Evolutionary conservation across 495 filamentous ascomycete species (phyloP), one percentile per base, ranked within the genome.

Genomic region (Opeltia flavorubescens): DNA sequence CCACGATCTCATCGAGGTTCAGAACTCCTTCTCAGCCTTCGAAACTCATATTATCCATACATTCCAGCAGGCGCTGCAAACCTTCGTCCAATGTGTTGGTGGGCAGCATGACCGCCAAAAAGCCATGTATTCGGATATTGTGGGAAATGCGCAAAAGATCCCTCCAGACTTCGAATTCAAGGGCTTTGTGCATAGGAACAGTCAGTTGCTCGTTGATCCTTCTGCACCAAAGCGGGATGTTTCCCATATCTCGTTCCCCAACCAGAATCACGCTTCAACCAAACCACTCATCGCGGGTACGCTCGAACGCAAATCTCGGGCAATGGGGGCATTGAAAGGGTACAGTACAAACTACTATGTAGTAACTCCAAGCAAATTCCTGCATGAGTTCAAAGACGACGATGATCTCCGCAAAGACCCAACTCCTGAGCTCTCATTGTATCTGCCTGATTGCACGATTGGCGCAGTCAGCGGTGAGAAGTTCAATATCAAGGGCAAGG

Each of bases 401-500:
- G 89, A 98, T 62, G 81, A 94, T 59, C 67, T 84, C 57, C 74
- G 72, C 44, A 73, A 74, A 53, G 93, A 98, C 49, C 88, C 89
- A 5, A 62, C 67, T 21, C 93, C 89, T 0, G 88, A 96, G 60
- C 68, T 88, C 7, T 87, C 83, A 20, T 79, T 98, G 45, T 98
- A 87, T 60, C 77, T 98, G 6, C 91, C 91, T 36, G 93, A 98
- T 58, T 93, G 89, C 56, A 64, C 76, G 21, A 71, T 96, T 47
- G 86, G 89, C 47, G 70, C 71, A 4, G 70, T 86, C 33, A 75
- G 70, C 51, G 88, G 81, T 34, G 71, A 76, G 52, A 95, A 94
- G 61, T 95, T 98, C 77, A 82, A 75, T 55, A 70, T 98, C 61
- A 94, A 94, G 68, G 93, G 91, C 55, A 98, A 96, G 65, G 86